These are phyloP conservation scores for Cercospora canescens DNA, from an alignment of 2,329 filamentous ascomycete species.

Conservation along the genomic window DNA sequence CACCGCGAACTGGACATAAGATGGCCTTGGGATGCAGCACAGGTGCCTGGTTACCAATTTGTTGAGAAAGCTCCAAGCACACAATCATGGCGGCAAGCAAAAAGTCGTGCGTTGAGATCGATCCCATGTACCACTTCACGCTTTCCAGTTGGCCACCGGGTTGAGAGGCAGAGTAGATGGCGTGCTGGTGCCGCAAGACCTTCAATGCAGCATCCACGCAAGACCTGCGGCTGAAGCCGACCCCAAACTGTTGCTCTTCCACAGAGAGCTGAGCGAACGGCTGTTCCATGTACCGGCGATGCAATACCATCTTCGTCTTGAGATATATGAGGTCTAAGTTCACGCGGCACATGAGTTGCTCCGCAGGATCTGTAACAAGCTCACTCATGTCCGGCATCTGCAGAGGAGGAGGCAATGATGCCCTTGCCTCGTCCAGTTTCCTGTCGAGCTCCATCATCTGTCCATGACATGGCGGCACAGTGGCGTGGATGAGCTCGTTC, in stretches of 20 bases:
- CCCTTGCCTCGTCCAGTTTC: conserved; percentile 38
- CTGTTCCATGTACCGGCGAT: conserved; percentile 52
- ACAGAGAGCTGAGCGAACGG: conserved; percentile 29
- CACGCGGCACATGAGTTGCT: conserved; percentile 54
- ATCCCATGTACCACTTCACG: conserved; percentile 49
- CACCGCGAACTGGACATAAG: conserved; percentile 28
- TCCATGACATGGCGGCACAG: conserved; percentile 38
- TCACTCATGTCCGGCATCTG: conserved; percentile 40
- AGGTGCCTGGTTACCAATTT: conserved; percentile 25
- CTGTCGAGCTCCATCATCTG: conserved; percentile 42
- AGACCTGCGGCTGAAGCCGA: conserved; percentile 38
- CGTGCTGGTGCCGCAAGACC: conserved; percentile 51
- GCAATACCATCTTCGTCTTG: conserved; percentile 55
- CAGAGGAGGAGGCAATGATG: conserved; percentile 37
- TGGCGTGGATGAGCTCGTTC: conserved; percentile 40
- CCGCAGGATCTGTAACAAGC: conserved; percentile 50
- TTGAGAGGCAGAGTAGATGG: conserved; percentile 51
- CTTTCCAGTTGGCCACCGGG: conserved; percentile 45
- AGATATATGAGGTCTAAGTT: conserved; percentile 55
- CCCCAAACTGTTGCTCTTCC: conserved; percentile 36
- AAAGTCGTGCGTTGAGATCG: conserved; percentile 49
- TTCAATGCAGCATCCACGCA: conserved; percentile 52
- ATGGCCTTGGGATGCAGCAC: conserved; percentile 13
- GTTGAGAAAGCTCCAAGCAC: conserved; percentile 44
- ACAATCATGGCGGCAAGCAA: conserved; percentile 51